A percentile compares a stretch with the other conserved stretches of the same genome.
phyloP scores from a whole-genome alignment of 2,329 filamentous ascomycete genomes.

The Westerdykella ornata region DNA sequence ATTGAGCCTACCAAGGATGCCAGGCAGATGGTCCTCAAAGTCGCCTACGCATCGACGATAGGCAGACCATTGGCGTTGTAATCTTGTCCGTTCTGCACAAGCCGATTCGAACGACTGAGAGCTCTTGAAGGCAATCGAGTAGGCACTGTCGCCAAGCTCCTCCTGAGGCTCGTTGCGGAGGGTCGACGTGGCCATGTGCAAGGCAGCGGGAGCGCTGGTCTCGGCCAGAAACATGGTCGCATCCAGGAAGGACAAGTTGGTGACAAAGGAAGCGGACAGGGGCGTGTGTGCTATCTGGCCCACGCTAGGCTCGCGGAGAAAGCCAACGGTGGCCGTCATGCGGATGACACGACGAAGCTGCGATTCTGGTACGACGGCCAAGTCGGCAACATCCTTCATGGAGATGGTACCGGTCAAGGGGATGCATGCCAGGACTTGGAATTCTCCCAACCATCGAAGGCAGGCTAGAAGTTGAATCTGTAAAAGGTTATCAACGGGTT shows the following conservation, averaged over 20 bases:
- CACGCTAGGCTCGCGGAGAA: constrained; percentile 6
- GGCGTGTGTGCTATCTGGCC: constrained; percentile 35
- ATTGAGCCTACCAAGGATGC: constrained; percentile 22
- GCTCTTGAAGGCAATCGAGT: constrained; percentile 14
- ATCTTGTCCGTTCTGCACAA: constrained; percentile 14
- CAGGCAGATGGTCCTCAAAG: constrained; percentile 13
- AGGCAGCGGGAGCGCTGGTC: constrained; percentile 29
- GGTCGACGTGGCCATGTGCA: constrained; percentile 20
- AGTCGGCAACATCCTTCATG: constrained; percentile 39
- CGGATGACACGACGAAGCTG: constrained; percentile 35
- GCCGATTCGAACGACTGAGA: constrained; percentile 10
- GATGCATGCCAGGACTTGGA: constrained; percentile 43
- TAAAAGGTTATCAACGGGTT: constrained; percentile 3
- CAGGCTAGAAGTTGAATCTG: constrained; percentile 35
- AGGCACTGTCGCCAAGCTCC: constrained; percentile 9
- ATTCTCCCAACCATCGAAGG: constrained; percentile 42
- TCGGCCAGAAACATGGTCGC: constrained; percentile 39
- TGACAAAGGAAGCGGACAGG: constrained; percentile 37
- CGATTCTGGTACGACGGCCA: constrained; percentile 36
- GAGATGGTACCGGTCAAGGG: constrained; percentile 35
- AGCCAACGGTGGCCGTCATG: constrained; percentile 13
- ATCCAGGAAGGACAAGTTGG: constrained; percentile 31
- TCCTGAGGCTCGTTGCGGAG: neutral
- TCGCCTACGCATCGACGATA: constrained; percentile 23
- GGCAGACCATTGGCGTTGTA: constrained; percentile 30